Percentiles rank a stretch among this genome's conserved stretches.
Evolutionary conservation across 345 rosid genomes (phyloP).

Genomic region (Pugionium cornutum): DNA sequence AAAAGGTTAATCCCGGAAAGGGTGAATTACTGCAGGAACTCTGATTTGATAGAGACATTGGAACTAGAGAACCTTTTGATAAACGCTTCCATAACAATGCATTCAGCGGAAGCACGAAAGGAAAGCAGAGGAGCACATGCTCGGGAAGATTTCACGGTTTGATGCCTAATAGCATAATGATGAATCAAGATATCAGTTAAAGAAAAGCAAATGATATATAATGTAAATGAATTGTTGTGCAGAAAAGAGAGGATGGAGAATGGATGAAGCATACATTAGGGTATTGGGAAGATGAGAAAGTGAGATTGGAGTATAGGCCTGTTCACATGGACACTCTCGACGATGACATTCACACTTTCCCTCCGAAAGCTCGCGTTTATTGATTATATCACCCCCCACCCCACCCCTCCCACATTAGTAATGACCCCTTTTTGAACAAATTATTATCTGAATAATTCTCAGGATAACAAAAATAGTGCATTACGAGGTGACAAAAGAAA

Average conservation of each 20-base stretch:
- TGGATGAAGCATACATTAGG: conserved; percentile 99
- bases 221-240: conserved; percentile 35
- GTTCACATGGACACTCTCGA: conserved; percentile 63
- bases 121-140: conserved; percentile 99
- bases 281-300: conserved; percentile 93
- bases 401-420: too few species aligned
- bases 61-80: conserved; percentile 93
- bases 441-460: too few species aligned
- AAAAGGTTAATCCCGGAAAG: too few species aligned
- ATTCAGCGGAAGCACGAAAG: conserved; percentile 89
- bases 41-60: conserved; percentile 84
- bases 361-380: too few species aligned
- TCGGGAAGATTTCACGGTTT: conserved; percentile 97
- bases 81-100: conserved; percentile 94
- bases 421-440: too few species aligned
- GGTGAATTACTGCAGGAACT: conserved; percentile 56
- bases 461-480: too few species aligned
- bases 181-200: not conserved
- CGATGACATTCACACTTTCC: too few species aligned
- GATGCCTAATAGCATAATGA: conserved; percentile 1
- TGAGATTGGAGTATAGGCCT: conserved; percentile 86
- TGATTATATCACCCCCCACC: too few species aligned
- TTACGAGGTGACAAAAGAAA: too few species aligned
- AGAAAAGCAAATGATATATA: too few species aligned
- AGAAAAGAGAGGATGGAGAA: conserved; percentile 92